phyloP scores from a whole-genome alignment of 345 rosid genomes.

The Moricandia arvensis region DNA sequence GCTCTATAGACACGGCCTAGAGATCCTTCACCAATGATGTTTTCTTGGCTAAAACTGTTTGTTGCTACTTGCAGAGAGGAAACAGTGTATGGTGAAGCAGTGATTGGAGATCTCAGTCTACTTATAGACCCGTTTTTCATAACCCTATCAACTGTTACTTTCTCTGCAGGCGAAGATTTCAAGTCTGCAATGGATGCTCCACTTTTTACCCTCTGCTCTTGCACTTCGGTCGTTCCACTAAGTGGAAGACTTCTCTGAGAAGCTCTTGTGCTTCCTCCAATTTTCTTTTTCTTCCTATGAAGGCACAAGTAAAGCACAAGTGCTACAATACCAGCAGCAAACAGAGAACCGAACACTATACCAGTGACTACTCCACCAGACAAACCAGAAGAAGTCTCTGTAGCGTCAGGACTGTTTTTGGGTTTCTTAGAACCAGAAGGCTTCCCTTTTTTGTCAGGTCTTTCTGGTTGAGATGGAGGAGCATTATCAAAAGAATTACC shows the following conservation, averaged over 20 bases:
- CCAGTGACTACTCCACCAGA: constrained; percentile 65
- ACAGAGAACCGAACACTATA: constrained; percentile 60
- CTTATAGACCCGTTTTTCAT: constrained; percentile 69
- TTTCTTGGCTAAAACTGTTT: constrained; percentile 92
- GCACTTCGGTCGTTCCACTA: constrained; percentile 46
- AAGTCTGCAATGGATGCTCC: constrained; percentile 68
- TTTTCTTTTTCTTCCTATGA: constrained; percentile 46
- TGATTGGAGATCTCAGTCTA: constrained; percentile 72
- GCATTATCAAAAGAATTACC: constrained; percentile 85
- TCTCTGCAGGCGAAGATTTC: constrained; percentile 73
- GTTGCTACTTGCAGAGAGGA: constrained; percentile 89
- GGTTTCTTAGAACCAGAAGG: constrained; percentile 47
- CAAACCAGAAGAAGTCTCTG: constrained; percentile 44
- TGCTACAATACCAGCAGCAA: constrained; percentile 48
- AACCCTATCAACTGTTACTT: constrained; percentile 57
- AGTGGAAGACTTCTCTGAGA: constrained; percentile 50
- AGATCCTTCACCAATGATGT: constrained; percentile 93
- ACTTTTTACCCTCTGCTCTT: constrained; percentile 63
- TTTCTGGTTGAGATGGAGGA: constrained; percentile 73
- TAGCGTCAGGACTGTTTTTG: constrained; percentile 31
- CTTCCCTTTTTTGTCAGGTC: constrained; percentile 43
- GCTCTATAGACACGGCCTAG: constrained; percentile 96
- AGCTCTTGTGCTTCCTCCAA: constrained; percentile 43
- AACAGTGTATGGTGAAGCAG: constrained; percentile 74
- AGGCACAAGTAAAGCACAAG: constrained; percentile 53